Evolutionary conservation across 1,284 basidiomycete species (phyloP).

Genomic region (Marasmius fiardii): DNA sequence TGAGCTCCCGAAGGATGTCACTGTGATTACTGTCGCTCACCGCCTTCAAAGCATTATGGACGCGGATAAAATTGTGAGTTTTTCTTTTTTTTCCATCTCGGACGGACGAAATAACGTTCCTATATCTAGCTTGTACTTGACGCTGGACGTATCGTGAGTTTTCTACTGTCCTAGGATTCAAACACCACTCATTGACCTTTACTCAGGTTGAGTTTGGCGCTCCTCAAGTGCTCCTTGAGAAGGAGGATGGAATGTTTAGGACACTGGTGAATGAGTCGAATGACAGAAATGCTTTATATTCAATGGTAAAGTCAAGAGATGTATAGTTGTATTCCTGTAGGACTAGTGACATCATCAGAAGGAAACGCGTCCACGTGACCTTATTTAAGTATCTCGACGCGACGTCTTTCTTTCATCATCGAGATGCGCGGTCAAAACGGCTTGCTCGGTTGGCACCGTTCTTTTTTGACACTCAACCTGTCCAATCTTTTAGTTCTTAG

Average conservation of each 20-base stretch:
- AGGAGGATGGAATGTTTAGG: not conserved
- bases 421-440: too few species aligned
- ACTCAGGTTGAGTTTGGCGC: constrained; percentile 38
- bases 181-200: not conserved
- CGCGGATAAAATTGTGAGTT: constrained; percentile 40
- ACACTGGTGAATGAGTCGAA: not conserved
- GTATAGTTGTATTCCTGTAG: too few species aligned
- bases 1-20: constrained; percentile 52
- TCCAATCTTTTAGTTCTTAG: too few species aligned
- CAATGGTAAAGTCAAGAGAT: not conserved
- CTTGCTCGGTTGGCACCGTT: too few species aligned
- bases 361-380: too few species aligned
- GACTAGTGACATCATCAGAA: too few species aligned
- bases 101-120: constrained; percentile 31
- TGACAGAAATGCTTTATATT: not conserved
- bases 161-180: not conserved
- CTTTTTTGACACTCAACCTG: too few species aligned
- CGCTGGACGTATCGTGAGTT: constrained; percentile 15
- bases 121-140: constrained; percentile 14
- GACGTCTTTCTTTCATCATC: too few species aligned
- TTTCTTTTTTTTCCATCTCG: constrained; percentile 33
- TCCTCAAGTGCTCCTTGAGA: not conserved
- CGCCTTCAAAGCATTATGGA: constrained; percentile 72
- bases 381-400: too few species aligned
- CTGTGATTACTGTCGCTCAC: constrained; percentile 66